Percentiles rank a stretch among this genome's conserved stretches.
phyloP scores from a whole-genome alignment of 768 basidiomycete species.

The Phanerochaete carnosa region DNA sequence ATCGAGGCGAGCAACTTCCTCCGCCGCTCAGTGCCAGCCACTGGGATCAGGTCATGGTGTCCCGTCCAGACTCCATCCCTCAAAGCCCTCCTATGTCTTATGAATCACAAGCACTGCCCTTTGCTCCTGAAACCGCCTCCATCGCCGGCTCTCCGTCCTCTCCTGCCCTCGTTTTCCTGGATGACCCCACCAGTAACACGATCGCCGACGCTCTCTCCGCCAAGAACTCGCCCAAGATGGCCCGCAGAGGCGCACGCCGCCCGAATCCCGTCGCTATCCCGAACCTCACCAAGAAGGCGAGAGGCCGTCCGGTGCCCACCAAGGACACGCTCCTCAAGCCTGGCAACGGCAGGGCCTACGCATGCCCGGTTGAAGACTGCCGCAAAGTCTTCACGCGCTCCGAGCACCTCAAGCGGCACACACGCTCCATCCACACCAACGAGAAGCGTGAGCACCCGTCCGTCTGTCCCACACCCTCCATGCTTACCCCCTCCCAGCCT shows the following conservation, averaged over 20 bases:
- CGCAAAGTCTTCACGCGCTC: slow-evolving; percentile 78
- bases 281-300: slow-evolving; percentile 48
- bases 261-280: slow-evolving; percentile 40
- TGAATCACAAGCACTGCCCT: background rate
- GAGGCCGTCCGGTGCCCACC: slow-evolving; percentile 47
- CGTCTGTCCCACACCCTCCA: background rate
- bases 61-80: background rate
- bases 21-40: background rate
- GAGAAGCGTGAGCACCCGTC: slow-evolving; percentile 67
- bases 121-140: background rate
- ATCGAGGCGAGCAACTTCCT: slow-evolving; percentile 2
- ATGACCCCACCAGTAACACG: background rate
- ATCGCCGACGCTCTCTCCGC: background rate
- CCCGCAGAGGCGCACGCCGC: slow-evolving; percentile 2
- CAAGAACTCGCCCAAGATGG: background rate
- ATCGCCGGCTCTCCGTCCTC: background rate
- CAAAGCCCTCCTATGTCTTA: slow-evolving; percentile 3
- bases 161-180: background rate
- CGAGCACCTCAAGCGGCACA: slow-evolving; percentile 82
- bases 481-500: slow-evolving; percentile 32
- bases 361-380: slow-evolving; percentile 68
- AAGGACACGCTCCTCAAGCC: slow-evolving; percentile 25
- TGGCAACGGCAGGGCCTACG: slow-evolving; percentile 38
- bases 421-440: slow-evolving; percentile 77
- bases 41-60: background rate